Percentiles rank a stretch among this genome's conserved stretches.
Conservation (phyloP, 1,139 yeast genomes). For the Casaregolazyma lundiana region DNA sequence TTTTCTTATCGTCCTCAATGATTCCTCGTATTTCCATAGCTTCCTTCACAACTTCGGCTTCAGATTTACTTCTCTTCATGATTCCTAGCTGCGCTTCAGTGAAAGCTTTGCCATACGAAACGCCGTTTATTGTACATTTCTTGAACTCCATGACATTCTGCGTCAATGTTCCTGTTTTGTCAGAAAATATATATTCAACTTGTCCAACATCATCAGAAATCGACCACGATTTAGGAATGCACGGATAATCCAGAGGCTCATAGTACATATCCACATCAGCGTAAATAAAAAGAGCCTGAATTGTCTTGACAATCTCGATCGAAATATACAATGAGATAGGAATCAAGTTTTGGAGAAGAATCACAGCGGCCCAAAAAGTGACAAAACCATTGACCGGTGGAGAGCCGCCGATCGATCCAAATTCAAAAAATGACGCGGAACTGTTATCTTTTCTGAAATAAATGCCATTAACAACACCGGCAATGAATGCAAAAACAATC, state of each 20-base stretch:
- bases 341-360: slow-evolving; percentile 81
- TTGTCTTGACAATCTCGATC: slow-evolving; percentile 85
- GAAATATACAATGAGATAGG: slow-evolving; percentile 92
- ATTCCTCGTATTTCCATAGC: slow-evolving; percentile 30
- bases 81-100: slow-evolving; percentile 94
- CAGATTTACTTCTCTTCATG: slow-evolving; percentile 77
- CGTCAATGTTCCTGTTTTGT: slow-evolving; percentile 94
- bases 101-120: slow-evolving; percentile 85
- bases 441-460: slow-evolving; percentile 50
- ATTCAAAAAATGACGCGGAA: slow-evolving; percentile 70
- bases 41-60: slow-evolving; percentile 58
- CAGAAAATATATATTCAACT: slow-evolving; percentile 90
- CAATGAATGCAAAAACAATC: slow-evolving; percentile 72
- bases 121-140: slow-evolving; percentile 83
- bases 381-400: slow-evolving; percentile 78
- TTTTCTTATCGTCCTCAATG: slow-evolving; percentile 55
- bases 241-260: slow-evolving; percentile 79
- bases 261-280: slow-evolving; percentile 85
- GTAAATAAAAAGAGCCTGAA: slow-evolving; percentile 86
- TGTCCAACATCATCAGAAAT: slow-evolving; percentile 98
- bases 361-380: slow-evolving; percentile 82
- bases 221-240: slow-evolving; percentile 95
- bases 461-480: slow-evolving; percentile 80
- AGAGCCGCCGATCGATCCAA: slow-evolving; percentile 53
- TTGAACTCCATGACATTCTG: slow-evolving; percentile 96